phyloP scores from a whole-genome alignment of 2,329 filamentous ascomycete genomes.

The Fusarium keratoplasticum region DNA sequence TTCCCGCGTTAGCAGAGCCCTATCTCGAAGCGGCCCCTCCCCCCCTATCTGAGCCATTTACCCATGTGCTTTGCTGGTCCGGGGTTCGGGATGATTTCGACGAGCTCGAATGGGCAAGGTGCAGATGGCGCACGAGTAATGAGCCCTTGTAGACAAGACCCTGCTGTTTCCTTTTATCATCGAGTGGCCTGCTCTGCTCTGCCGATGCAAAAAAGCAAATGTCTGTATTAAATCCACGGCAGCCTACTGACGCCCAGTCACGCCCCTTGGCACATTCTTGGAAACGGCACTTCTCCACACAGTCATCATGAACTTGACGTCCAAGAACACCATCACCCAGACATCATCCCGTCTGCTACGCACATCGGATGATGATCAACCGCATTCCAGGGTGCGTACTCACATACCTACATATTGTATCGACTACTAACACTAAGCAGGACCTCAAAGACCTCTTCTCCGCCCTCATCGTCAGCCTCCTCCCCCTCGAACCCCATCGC shows the following conservation, averaged over 20 bases:
- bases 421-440: constrained; percentile 56
- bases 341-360: constrained; percentile 94
- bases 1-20: not conserved
- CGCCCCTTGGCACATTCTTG: constrained; percentile 12
- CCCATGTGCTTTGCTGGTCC: not conserved
- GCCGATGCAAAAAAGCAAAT: constrained; percentile 1
- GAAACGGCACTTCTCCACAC: constrained; percentile 5
- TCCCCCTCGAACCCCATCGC: constrained; percentile 85
- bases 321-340: constrained; percentile 59
- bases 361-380: constrained; percentile 92
- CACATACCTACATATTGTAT: not conserved
- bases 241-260: constrained; percentile 18
- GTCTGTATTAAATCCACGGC: not conserved
- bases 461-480: constrained; percentile 90
- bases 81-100: not conserved
- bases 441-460: constrained; percentile 98
- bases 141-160: constrained; percentile 8
- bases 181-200: constrained; percentile 2
- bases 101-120: constrained; percentile 15
- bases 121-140: constrained; percentile 31
- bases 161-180: constrained; percentile 32
- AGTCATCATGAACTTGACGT: constrained; percentile 14
- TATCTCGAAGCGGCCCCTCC: constrained; percentile 47
- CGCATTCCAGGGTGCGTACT: constrained; percentile 85
- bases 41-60: not conserved